These are phyloP conservation scores for Trametes pubescens DNA, from an alignment of 1,284 basidiomycete genomes.

Conservation along the genomic window DNA sequence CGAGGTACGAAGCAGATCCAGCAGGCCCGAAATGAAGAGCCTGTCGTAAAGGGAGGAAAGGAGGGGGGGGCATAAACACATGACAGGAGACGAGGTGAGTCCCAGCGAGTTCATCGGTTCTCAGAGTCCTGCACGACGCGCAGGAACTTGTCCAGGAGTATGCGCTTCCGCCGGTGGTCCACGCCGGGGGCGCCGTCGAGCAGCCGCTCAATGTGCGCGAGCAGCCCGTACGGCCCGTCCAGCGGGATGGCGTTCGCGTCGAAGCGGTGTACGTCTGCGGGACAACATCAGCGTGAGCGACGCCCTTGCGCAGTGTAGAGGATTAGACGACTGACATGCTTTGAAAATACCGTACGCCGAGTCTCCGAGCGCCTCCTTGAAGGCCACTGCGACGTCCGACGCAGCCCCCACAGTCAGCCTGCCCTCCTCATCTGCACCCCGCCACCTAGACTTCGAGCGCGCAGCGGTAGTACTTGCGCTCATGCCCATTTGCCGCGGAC, in stretches of 20 bases:
- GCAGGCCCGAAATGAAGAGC: slow-evolving; percentile 27
- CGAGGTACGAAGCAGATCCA: slow-evolving; percentile 12
- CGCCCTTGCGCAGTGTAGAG: slow-evolving; percentile 15
- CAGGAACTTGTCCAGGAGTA: slow-evolving; percentile 66
- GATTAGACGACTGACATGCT: slow-evolving; percentile 60
- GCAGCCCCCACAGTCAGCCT: slow-evolving; percentile 47
- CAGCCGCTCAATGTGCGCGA: slow-evolving; percentile 66
- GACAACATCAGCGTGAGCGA: slow-evolving; percentile 13
- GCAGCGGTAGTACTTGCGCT: slow-evolving; percentile 30
- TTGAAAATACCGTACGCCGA: slow-evolving; percentile 71
- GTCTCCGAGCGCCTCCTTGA: slow-evolving; percentile 67
- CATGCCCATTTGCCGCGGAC: slow-evolving; percentile 18
- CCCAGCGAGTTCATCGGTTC: slow-evolving; percentile 49
- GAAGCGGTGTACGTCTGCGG: slow-evolving; percentile 57
- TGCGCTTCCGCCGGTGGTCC: slow-evolving; percentile 55
- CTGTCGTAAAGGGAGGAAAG: slow-evolving; percentile 20
- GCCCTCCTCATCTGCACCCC: slow-evolving; percentile 43
- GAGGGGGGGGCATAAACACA: slow-evolving; percentile 14
- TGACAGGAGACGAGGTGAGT: slow-evolving; percentile 8
- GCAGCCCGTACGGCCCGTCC: slow-evolving; percentile 73
- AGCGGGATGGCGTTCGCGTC: slow-evolving; percentile 78
- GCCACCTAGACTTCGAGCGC: slow-evolving; percentile 42
- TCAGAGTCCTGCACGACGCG: slow-evolving; percentile 62
- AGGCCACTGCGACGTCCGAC: slow-evolving; percentile 66
- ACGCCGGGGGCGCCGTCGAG: slow-evolving; percentile 56